Percentiles rank a stretch among this genome's conserved stretches.
phyloP scores from a whole-genome alignment of 345 rosid species.

The Microthlaspi erraticum region DNA sequence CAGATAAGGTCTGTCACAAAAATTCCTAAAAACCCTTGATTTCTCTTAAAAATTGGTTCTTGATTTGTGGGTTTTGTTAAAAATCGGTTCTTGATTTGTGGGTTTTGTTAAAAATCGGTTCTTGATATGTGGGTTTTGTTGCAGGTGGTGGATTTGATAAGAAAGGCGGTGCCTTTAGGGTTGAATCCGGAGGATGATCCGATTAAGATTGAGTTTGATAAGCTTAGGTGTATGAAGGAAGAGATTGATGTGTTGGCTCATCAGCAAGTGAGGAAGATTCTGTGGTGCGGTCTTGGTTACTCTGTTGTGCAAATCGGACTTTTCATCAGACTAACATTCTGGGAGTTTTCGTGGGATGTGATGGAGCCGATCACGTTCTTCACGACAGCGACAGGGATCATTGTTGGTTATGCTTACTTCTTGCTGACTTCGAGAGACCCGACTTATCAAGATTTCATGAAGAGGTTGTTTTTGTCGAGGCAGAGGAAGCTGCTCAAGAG shows the following conservation, averaged over 20 bases:
- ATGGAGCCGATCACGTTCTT: constrained; percentile 94
- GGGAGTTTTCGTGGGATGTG: constrained; percentile 98
- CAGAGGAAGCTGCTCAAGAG: constrained; percentile 78
- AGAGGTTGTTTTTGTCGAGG: constrained; percentile 85
- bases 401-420: constrained; percentile 86
- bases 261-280: constrained; percentile 78
- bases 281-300: constrained; percentile 75
- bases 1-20: constrained; percentile 60
- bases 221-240: constrained; percentile 73
- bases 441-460: constrained; percentile 93
- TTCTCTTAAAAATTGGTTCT: constrained; percentile 1
- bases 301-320: constrained; percentile 61
- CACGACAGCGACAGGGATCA: constrained; percentile 65
- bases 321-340: constrained; percentile 81
- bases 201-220: constrained; percentile 63
- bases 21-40: neutral
- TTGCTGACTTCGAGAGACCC: constrained; percentile 86
- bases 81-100: neutral
- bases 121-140: neutral
- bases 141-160: constrained; percentile 88
- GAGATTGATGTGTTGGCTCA: constrained; percentile 89
- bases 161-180: constrained; percentile 81
- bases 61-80: neutral
- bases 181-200: constrained; percentile 71
- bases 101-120: neutral